Evolutionary conservation across 1,284 basidiomycete genomes (phyloP), one percentile per base, ranked within the genome.

Genomic region (Schizophyllum commune): DNA sequence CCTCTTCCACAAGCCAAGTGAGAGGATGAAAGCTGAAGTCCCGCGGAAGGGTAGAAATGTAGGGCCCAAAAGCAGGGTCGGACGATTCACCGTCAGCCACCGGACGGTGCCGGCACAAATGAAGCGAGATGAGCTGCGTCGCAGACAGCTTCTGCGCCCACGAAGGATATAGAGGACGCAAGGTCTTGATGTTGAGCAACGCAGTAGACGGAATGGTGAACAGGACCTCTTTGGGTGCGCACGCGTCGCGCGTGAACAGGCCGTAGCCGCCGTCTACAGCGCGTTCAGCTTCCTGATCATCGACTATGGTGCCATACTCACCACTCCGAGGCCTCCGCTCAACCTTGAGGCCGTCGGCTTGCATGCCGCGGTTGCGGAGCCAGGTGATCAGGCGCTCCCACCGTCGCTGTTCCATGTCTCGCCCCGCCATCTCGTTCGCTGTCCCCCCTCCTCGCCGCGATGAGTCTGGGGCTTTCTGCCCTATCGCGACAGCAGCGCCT

Each of bases 21-120:
- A 94, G 75, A 9, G 93, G 93, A 75, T 95, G 93, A 63, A 72
- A 79, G 62, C 74, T 78, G 70, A 95, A 94, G 51, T 83, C 74
- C 59, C 71, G 69, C 2, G 92, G 93, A 17, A 96, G 74, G 0
- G 84, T 80, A 0, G 85, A 84, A 59, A 95, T 85, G 68, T 92
- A 95, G 1, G 86, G 83, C 21, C 85, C 84, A 73, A 90, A 94
- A n/a, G 72, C 69, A 62, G 81, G 77, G 66, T 92, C 85, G 20
- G 63, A 61, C 33, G 83, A 85, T 5, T 64, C 61, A 2, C 4
- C 63, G 61, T 9, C 61, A 63, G n/a, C 62, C 63, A 13, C 67
- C 64, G 62, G 57, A 81, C 81, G 9, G 47, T 77, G 79, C 71
- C 82, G 75, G 11, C 79, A 77, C 5, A 91, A 73, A 74, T 90